Evolutionary conservation across 768 basidiomycete genomes (phyloP).

Genomic region (Leccinum arenicola): DNA sequence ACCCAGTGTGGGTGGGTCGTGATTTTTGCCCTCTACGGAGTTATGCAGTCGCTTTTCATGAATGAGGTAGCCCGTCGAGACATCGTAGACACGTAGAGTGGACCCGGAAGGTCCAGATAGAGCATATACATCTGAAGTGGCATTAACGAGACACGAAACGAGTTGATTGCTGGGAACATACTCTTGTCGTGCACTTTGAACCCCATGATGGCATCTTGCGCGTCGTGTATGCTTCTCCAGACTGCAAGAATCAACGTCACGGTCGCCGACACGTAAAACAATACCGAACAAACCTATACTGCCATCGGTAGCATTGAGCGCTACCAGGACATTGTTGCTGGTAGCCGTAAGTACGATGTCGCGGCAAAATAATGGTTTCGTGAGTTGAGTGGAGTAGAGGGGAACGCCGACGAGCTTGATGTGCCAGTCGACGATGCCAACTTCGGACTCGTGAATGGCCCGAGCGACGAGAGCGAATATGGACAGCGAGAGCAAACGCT

Average conservation of each 20-base stretch:
- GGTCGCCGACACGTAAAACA: slow-evolving; percentile 3
- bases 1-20: slow-evolving; percentile 56
- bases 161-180: slow-evolving; percentile 33
- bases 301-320: slow-evolving; percentile 64
- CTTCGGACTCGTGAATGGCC: slow-evolving; percentile 71
- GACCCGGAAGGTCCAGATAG: slow-evolving; percentile 76
- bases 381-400: slow-evolving; percentile 44
- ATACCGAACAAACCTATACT: slow-evolving; percentile 52
- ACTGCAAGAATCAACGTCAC: slow-evolving; percentile 37
- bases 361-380: slow-evolving; percentile 60
- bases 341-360: slow-evolving; percentile 67
- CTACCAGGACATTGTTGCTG: slow-evolving; percentile 74
- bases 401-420: slow-evolving; percentile 74
- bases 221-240: slow-evolving; percentile 81
- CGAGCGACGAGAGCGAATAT: slow-evolving; percentile 26
- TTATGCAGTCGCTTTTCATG: slow-evolving; percentile 63
- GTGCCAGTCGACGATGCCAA: slow-evolving; percentile 87
- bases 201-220: slow-evolving; percentile 61
- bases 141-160: neutral
- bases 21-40: slow-evolving; percentile 39
- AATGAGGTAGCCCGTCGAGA: slow-evolving; percentile 57
- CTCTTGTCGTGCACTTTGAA: slow-evolving; percentile 59
- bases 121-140: slow-evolving; percentile 55
- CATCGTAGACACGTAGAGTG: slow-evolving; percentile 66
- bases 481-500: slow-evolving; percentile 17